A percentile compares a stretch with the other conserved stretches of the same genome.
Conservation (phyloP, 495 filamentous ascomycete species). For the Talaromyces trachyspermus region DNA sequence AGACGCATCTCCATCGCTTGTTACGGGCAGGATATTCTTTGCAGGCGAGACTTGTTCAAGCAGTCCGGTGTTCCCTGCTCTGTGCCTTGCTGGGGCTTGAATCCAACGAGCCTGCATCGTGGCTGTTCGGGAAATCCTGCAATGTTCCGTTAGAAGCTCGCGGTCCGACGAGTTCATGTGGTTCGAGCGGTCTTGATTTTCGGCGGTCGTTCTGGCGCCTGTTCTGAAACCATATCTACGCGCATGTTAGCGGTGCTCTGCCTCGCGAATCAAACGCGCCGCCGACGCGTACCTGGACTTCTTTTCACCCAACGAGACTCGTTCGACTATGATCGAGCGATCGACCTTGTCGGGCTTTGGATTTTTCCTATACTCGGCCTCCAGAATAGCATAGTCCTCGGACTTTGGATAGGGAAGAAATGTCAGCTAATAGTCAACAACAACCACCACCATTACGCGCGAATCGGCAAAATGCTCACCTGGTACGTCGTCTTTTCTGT, state of each 20-base stretch:
- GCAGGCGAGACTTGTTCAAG: too few relatives aligned
- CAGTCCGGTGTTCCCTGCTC: not conserved
- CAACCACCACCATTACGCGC: too few relatives aligned
- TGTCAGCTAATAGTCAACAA: not conserved
- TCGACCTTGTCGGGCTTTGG: constrained; percentile 89
- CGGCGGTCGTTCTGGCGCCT: constrained; percentile 87
- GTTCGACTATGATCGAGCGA: constrained; percentile 72
- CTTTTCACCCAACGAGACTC: constrained; percentile 87
- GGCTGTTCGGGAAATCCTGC: constrained; percentile 44
- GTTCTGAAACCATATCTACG: constrained; percentile 99
- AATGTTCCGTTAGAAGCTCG: constrained; percentile 10
- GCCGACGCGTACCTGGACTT: constrained; percentile 75
- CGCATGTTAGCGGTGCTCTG: constrained; percentile 8
- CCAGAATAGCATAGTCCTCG: constrained; percentile 85
- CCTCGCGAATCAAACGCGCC: not conserved
- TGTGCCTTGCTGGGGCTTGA: too few relatives aligned
- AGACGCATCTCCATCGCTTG: not conserved
- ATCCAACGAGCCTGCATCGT: constrained; percentile 32
- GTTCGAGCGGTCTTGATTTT: constrained; percentile 78
- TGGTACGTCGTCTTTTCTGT: constrained; percentile 65
- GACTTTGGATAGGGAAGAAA: constrained; percentile 34
- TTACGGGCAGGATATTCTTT: too few relatives aligned
- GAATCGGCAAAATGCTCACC: constrained; percentile 30
- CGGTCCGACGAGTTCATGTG: constrained; percentile 66
- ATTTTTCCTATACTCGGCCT: constrained; percentile 77